These are phyloP conservation scores for Colletotrichum euphorbiae DNA, from an alignment of 2,329 filamentous ascomycete genomes.

Conservation along the genomic window DNA sequence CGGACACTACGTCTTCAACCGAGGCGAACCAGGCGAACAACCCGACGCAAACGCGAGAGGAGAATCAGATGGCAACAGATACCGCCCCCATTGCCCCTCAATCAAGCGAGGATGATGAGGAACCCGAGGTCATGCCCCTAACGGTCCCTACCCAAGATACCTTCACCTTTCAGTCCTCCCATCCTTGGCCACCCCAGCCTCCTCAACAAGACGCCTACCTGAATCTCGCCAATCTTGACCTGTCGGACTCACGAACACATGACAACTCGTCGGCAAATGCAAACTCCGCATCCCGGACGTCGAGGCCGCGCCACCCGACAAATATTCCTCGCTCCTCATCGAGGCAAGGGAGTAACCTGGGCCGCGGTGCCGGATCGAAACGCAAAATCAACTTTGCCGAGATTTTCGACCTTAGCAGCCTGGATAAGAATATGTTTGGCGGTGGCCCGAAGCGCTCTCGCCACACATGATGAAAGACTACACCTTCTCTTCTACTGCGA, in stretches of 20 bases:
- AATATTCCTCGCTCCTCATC: conserved; percentile 31
- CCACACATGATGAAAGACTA: conserved; percentile 51
- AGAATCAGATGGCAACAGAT: conserved; percentile 49
- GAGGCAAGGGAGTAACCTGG: conserved; percentile 57
- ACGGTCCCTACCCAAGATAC: conserved; percentile 67
- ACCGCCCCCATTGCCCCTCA: conserved; percentile 44
- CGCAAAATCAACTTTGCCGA: conserved; percentile 79
- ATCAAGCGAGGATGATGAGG: conserved; percentile 28
- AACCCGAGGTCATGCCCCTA: conserved; percentile 49
- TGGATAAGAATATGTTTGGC: conserved; percentile 71
- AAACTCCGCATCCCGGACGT: conserved; percentile 37
- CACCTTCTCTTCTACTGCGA: conserved; percentile 25
- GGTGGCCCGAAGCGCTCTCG: conserved; percentile 62
- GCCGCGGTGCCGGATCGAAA: conserved; percentile 76
- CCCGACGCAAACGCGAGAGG: conserved; percentile 44
- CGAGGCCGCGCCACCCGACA: conserved; percentile 37
- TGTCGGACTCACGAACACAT: conserved; percentile 63
- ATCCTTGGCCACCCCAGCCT: conserved; percentile 57
- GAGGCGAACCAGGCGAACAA: conserved; percentile 61
- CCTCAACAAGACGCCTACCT: conserved; percentile 68
- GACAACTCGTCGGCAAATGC: conserved; percentile 48
- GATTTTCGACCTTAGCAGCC: conserved; percentile 77
- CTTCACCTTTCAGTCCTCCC: conserved; percentile 77
- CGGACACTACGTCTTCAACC: conserved; percentile 70
- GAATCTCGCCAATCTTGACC: conserved; percentile 70